These are phyloP conservation scores for Hibiscus trionum DNA, from an alignment of 345 rosid genomes.

Conservation along the genomic window DNA sequence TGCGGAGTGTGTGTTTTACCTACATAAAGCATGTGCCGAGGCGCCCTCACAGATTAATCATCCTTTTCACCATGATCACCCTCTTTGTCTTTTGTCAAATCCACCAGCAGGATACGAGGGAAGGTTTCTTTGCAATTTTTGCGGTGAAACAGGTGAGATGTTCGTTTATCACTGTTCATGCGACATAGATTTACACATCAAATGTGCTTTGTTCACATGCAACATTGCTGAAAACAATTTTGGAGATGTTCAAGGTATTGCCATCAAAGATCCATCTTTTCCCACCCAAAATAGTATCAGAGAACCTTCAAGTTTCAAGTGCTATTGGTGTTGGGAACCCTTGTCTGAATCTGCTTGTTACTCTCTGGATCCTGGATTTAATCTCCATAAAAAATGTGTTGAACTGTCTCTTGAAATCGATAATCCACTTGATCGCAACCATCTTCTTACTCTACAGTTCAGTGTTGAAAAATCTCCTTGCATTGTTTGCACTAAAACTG, in stretches of 20 bases:
- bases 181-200: neutral
- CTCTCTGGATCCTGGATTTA: neutral
- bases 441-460: neutral
- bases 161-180: conserved; percentile 1
- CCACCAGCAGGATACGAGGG: neutral
- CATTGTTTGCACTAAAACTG: neutral
- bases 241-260: neutral
- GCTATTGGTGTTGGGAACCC: neutral
- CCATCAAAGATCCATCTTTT: neutral
- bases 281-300: neutral
- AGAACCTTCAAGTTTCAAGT: neutral
- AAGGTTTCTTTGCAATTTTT: neutral
- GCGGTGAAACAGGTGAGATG: neutral
- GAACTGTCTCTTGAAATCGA: neutral
- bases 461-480: neutral
- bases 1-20: neutral
- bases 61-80: neutral
- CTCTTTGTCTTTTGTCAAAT: neutral
- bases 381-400: neutral
- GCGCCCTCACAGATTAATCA: conserved; percentile 2
- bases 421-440: neutral
- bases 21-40: neutral
- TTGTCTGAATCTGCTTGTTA: neutral
- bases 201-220: neutral
- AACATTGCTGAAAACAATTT: neutral